Evolutionary conservation across 345 rosid species (phyloP).

Genomic region (Odontarrhena argentea): DNA sequence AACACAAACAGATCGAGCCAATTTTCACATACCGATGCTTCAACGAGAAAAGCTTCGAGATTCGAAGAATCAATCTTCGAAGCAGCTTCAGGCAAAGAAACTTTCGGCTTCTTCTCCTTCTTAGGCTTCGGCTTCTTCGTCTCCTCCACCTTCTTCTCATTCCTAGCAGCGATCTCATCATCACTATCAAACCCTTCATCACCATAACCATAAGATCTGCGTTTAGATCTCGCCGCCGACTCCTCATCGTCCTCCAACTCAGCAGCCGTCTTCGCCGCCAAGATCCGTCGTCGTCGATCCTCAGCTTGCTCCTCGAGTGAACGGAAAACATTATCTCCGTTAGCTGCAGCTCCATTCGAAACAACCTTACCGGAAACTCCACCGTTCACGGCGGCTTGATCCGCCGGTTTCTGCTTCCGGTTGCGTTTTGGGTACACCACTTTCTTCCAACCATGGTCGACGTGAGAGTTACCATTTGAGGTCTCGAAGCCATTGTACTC

Average conservation of each 20-base stretch:
- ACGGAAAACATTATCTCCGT: conserved; percentile 51
- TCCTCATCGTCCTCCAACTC: conserved; percentile 26
- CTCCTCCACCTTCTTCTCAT: conserved; percentile 43
- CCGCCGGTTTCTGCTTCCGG: conserved; percentile 50
- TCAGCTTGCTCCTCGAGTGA: conserved; percentile 57
- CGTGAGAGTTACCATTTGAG: conserved; percentile 35
- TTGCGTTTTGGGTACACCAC: conserved; percentile 69
- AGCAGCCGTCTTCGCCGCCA: conserved; percentile 43
- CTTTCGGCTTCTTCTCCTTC: conserved; percentile 73
- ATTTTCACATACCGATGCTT: conserved; percentile 43
- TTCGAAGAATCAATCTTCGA: conserved; percentile 58
- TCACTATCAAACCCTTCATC: conserved; percentile 49
- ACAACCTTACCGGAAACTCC: conserved; percentile 21
- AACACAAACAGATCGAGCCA: conserved; percentile 18
- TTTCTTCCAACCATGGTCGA: conserved; percentile 77
- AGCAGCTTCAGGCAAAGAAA: conserved; percentile 67
- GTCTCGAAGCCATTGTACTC: conserved; percentile 44
- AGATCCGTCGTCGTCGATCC: conserved; percentile 53
- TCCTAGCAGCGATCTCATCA: conserved; percentile 40
- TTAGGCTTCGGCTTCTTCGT: conserved; percentile 51
- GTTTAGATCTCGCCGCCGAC: conserved; percentile 42
- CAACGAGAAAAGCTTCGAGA: conserved; percentile 58
- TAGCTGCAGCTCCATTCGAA: conserved; percentile 31
- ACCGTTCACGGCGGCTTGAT: conserved; percentile 43
- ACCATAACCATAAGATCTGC: conserved; percentile 40